These are phyloP conservation scores for Petunia hybrid DNA, from an alignment of 305 asterid genomes.

Conservation along the genomic window DNA sequence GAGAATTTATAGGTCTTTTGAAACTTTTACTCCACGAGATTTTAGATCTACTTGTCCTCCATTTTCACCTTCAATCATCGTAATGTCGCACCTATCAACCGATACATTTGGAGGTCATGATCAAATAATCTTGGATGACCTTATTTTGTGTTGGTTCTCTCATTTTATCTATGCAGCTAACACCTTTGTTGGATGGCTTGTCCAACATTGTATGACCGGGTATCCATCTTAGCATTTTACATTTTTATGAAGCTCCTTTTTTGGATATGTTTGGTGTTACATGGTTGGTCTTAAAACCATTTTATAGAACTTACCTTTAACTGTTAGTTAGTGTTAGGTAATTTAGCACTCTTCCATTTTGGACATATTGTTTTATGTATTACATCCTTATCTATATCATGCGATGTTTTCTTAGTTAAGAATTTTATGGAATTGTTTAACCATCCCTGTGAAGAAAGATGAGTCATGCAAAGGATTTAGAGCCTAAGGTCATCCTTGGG, in stretches of 20 bases:
- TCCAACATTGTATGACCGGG: neutral
- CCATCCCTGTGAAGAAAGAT: slow-evolving; percentile 17
- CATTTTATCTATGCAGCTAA: neutral
- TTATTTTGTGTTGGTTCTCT: neutral
- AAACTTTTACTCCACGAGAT: neutral
- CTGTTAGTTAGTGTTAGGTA: neutral
- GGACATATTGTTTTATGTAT: neutral
- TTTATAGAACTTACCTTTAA: neutral
- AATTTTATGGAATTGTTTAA: slow-evolving; percentile 23
- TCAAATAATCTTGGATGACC: slow-evolving; percentile 14
- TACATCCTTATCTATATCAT: neutral
- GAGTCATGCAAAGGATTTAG: neutral
- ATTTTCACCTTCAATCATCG: neutral
- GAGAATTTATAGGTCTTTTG: neutral
- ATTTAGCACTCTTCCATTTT: neutral
- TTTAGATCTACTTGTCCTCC: neutral
- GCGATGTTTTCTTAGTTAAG: slow-evolving; percentile 11
- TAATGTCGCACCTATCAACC: neutral
- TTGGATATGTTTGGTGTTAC: slow-evolving; percentile 7
- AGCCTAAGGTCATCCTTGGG: no score
- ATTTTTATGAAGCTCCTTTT: neutral
- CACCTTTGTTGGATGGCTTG: neutral
- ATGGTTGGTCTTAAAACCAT: neutral
- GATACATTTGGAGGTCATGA: neutral
- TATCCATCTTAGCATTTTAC: slow-evolving; percentile 12